phyloP scores from a whole-genome alignment of 2,329 filamentous ascomycete species.

The Coleophoma eucalyptorum region DNA sequence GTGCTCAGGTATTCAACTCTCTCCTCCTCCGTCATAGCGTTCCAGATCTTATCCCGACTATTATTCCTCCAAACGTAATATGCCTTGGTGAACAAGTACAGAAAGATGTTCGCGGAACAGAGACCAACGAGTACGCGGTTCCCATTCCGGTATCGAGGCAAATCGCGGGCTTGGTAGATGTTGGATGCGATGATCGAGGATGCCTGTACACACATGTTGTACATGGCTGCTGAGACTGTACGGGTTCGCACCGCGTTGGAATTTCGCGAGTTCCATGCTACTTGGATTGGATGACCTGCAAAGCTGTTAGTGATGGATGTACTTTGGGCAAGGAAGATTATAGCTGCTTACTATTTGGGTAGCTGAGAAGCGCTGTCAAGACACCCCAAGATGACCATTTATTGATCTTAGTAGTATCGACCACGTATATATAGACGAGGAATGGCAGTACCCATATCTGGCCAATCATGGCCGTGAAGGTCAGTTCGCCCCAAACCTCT shows the following conservation, averaged over 20 bases:
- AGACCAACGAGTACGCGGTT: conserved; percentile 49
- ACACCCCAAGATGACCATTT: neutral
- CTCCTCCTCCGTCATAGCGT: conserved; percentile 35
- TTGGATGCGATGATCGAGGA: conserved; percentile 26
- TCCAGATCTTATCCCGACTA: conserved; percentile 34
- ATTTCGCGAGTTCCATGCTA: conserved; percentile 46
- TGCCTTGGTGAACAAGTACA: conserved; percentile 37
- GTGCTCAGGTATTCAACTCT: conserved; percentile 37
- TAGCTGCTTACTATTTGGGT: conserved; percentile 30
- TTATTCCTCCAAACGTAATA: conserved; percentile 40
- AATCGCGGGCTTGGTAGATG: conserved; percentile 38
- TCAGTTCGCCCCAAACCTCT: conserved; percentile 42
- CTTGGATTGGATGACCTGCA: conserved; percentile 39
- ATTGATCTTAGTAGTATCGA: conserved; percentile 24
- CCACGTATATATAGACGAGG: conserved; percentile 35
- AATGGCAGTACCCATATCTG: conserved; percentile 58
- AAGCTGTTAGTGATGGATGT: neutral
- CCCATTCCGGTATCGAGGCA: conserved; percentile 46
- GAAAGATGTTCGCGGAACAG: conserved; percentile 34
- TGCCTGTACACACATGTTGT: conserved; percentile 50
- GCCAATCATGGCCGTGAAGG: conserved; percentile 39
- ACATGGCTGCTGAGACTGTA: conserved; percentile 55
- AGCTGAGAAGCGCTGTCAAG: neutral
- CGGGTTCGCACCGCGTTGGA: conserved; percentile 56
- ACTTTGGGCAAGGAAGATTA: neutral